These are phyloP conservation scores for Beauveria sp. DNA, from an alignment of 2,329 filamentous ascomycete genomes.

Conservation along the genomic window DNA sequence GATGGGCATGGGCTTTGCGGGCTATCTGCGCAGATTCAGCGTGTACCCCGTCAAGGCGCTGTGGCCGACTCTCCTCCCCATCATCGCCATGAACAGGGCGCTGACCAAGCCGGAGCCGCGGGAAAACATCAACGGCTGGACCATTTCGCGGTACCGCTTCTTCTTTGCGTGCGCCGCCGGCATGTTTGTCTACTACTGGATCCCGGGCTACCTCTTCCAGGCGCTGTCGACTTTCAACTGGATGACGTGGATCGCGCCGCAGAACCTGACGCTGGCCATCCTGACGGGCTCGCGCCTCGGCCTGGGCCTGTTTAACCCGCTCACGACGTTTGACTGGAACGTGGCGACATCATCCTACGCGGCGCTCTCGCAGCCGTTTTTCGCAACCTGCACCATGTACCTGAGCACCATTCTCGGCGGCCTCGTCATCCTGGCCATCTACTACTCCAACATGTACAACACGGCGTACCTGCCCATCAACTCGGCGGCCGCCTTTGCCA, in stretches of 20 bases:
- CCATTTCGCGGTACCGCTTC: slow-evolving; percentile 36
- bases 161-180: slow-evolving; percentile 33
- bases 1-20: slow-evolving; percentile 48
- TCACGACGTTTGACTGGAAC: slow-evolving; percentile 34
- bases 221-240: slow-evolving; percentile 43
- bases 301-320: slow-evolving; percentile 29
- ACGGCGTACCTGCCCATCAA: slow-evolving; percentile 40
- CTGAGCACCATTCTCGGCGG: slow-evolving; percentile 27
- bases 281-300: slow-evolving; percentile 36
- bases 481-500: slow-evolving; percentile 33
- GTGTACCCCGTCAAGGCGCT: slow-evolving; percentile 44
- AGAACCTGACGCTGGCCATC: slow-evolving; percentile 30
- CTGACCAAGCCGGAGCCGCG: slow-evolving; percentile 32
- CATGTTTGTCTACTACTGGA: slow-evolving; percentile 47
- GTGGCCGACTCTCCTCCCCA: slow-evolving; percentile 43
- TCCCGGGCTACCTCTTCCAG: slow-evolving; percentile 42
- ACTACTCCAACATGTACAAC: slow-evolving; percentile 35
- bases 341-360: slow-evolving; percentile 29
- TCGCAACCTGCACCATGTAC: slow-evolving; percentile 30
- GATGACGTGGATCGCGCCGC: slow-evolving; percentile 47
- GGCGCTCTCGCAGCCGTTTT: slow-evolving; percentile 31
- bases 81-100: slow-evolving; percentile 38
- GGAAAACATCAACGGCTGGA: slow-evolving; percentile 25
- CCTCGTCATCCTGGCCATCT: slow-evolving; percentile 32
- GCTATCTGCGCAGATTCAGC: slow-evolving; percentile 39